Percentiles rank a stretch among this genome's conserved stretches.
Conservation (phyloP, 1,139 yeast genomes). For the Suhomyces ambrosiae region DNA sequence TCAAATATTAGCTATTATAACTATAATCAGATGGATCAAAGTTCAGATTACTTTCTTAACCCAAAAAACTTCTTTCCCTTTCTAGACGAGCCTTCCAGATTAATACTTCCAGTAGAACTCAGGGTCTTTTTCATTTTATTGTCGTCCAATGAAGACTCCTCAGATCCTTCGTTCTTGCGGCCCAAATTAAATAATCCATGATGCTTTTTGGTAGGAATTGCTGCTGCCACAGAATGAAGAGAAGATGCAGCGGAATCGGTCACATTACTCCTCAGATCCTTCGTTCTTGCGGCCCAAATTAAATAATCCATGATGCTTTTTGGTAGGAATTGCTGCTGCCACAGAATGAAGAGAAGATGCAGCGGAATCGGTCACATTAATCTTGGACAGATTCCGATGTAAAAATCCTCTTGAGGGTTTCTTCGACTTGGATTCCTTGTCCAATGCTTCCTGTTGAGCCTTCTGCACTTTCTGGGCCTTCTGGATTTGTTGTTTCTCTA, state of each 20-base stretch:
- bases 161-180: conserved; percentile 18
- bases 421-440: conserved; percentile 3
- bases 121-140: conserved; percentile 4
- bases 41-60: no score
- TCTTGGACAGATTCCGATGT: conserved; percentile 12
- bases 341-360: conserved; percentile 13
- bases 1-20: no score
- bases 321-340: conserved; percentile 11
- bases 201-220: conserved; percentile 19
- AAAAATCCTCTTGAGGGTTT: conserved; percentile 1
- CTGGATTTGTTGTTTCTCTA: conserved; percentile 19
- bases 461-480: conserved; percentile 11
- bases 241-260: conserved; percentile 16
- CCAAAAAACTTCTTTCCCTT: conserved; percentile 11
- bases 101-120: conserved; percentile 17
- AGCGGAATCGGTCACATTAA: conserved; percentile 15
- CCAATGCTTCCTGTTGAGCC: conserved; percentile 4
- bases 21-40: no score
- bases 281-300: conserved; percentile 22
- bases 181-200: conserved; percentile 29
- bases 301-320: conserved; percentile 30
- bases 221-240: conserved; percentile 7
- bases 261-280: conserved; percentile 9
- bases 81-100: conserved; percentile 13
- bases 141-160: conserved; percentile 6